Evolutionary conservation across 768 basidiomycete genomes (phyloP), one percentile per base, ranked within the genome.

Genomic region (Epithele typhae): DNA sequence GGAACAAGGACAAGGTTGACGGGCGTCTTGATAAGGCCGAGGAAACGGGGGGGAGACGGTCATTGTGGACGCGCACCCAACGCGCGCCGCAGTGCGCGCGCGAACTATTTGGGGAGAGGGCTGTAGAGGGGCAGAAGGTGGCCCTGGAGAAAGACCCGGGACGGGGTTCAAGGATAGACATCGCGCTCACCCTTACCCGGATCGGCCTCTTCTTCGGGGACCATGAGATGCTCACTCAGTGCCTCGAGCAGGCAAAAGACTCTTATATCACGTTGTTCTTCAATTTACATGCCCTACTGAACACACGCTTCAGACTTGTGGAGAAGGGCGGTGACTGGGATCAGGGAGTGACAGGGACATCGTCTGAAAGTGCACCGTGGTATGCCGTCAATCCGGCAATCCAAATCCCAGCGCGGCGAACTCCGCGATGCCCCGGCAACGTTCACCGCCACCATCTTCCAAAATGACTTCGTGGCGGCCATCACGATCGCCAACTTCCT

Each of bases 301-400:
- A n/a, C 23, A 48, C 35, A 25, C 14, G 18, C 32, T 33, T n/a
- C 60, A 93, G 91, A 45, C 73, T 96, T 35, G 87, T 96, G 44
- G 93, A 97, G 57, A 79, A 92, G 64, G 95, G 95, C 0, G 95
- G 95, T 37, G 95, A 99, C 68, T 99, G 95, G 95, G 95, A 99
- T 64, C 75, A 95, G 44, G 81, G 93, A 32, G 98, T n/a, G n/a
- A n/a, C n/a, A n/a, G n/a, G n/a, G 93, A 32, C 97, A 97, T 65
- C 80, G 95, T 37, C 79, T 97, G 58, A 99, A 99, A 67, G 95
- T 97, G 34, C 98, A 98, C 71, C 80, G 81, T 41, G 94, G 87
- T 38, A 71, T 85, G 36, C 68, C 94, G 25, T 87, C 90, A 24
- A 85, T 90, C 51, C 85, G 95, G n/a, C 84, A 94, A 59, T 97